Evolutionary conservation across 148 eudicot genomes (phyloP).

Genomic region (Chenopodium album): DNA sequence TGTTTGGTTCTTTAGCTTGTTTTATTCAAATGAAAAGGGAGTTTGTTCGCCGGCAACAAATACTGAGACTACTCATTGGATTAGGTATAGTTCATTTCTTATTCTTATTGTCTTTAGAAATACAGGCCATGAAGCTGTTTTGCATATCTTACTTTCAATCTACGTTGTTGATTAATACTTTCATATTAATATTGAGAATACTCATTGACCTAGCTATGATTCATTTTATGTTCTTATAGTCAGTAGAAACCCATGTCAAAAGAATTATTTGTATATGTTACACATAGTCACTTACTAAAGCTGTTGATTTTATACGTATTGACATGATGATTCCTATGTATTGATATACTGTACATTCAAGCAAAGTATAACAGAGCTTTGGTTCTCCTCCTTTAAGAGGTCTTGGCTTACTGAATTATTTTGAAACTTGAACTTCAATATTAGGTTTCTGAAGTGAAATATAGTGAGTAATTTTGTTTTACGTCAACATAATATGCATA

Average conservation of each 20-base stretch:
- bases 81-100: conserved; percentile 48
- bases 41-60: conserved; percentile 59
- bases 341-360: neutral
- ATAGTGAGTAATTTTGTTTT: neutral
- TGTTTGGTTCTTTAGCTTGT: conserved; percentile 37
- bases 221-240: neutral
- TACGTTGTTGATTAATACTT: neutral
- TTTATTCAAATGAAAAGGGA: conserved; percentile 70
- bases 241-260: neutral
- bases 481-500: neutral
- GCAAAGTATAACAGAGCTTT: neutral
- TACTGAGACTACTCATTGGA: conserved; percentile 51
- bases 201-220: neutral
- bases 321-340: neutral
- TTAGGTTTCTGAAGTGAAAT: conserved; percentile 4
- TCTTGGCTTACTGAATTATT: neutral
- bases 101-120: neutral
- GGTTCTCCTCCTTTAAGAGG: neutral
- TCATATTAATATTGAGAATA: neutral
- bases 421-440: neutral
- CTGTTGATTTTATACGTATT: neutral
- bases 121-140: neutral
- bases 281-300: neutral
- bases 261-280: neutral
- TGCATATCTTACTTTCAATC: neutral